phyloP scores from a whole-genome alignment of 108 stramenopile genomes.

The Pseudonitzschia delicatissima region DNA sequence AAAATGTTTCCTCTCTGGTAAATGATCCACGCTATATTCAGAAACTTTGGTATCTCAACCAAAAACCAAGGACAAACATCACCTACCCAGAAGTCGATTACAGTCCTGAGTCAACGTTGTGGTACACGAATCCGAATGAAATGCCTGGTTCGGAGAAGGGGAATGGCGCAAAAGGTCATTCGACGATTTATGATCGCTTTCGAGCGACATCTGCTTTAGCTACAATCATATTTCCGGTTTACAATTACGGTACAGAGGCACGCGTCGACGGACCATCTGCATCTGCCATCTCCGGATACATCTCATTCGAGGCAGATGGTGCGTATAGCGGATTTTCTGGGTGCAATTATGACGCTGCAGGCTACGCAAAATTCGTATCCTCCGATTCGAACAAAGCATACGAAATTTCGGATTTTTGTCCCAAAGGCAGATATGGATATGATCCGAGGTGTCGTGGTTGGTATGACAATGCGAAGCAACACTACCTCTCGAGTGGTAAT shows the following conservation, averaged over 20 bases:
- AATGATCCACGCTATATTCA: constrained; percentile 34
- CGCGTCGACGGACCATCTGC: background rate
- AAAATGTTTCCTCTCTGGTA: background rate
- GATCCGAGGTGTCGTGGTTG: constrained; percentile 45
- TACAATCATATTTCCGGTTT: constrained; percentile 41
- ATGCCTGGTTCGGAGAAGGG: constrained; percentile 38
- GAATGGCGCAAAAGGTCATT: constrained; percentile 32
- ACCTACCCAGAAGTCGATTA: constrained; percentile 22
- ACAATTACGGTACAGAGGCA: constrained; percentile 31
- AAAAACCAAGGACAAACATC: constrained; percentile 31
- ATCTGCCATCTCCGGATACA: constrained; percentile 17
- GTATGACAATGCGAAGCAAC: constrained; percentile 26
- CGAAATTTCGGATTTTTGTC: constrained; percentile 46
- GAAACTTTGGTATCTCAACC: constrained; percentile 25
- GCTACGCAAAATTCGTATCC: constrained; percentile 30
- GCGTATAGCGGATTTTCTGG: constrained; percentile 42
- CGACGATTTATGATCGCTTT: constrained; percentile 49
- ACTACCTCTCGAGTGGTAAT: background rate
- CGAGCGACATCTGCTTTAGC: constrained; percentile 39
- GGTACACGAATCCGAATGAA: constrained; percentile 33
- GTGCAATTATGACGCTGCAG: constrained; percentile 29
- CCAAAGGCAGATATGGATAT: constrained; percentile 51
- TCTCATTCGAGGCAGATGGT: constrained; percentile 59
- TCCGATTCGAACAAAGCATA: constrained; percentile 41
- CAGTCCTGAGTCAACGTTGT: constrained; percentile 42